Conservation (phyloP, 2,329 filamentous ascomycete species). For the Trichoderma lentiforme region DNA sequence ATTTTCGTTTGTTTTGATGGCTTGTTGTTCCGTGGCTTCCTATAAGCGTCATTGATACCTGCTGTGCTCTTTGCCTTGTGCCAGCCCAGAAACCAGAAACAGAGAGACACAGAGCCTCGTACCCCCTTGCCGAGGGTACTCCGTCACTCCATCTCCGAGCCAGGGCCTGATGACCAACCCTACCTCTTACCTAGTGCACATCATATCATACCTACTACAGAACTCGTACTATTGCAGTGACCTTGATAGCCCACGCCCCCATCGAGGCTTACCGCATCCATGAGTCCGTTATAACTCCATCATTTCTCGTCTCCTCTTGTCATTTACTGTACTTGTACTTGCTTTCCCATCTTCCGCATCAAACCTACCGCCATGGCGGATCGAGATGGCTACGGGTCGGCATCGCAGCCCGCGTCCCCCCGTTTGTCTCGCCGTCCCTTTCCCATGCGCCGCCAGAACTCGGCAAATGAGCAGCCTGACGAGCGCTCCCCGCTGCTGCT, state of each 20-base stretch:
- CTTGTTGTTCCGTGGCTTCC: neutral
- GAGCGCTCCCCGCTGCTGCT: slow-evolving; percentile 45
- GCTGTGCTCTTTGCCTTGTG: neutral
- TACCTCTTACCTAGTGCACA: neutral
- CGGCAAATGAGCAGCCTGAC: slow-evolving; percentile 35
- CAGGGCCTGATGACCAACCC: neutral
- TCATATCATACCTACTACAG: neutral
- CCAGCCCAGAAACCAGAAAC: neutral
- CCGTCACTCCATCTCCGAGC: neutral
- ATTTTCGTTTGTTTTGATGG: neutral
- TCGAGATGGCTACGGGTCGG: slow-evolving; percentile 25
- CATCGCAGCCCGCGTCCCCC: slow-evolving; percentile 36
- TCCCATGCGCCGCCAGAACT: slow-evolving; percentile 27
- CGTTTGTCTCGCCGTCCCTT: slow-evolving; percentile 29
- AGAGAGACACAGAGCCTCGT: neutral
- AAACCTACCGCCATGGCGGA: slow-evolving; percentile 30
- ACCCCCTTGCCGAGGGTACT: neutral
- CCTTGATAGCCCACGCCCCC: slow-evolving; percentile 11
- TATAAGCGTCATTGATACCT: neutral
- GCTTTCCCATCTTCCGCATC: neutral
- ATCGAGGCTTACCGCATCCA: slow-evolving; percentile 8
- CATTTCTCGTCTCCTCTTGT: neutral
- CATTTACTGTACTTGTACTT: neutral
- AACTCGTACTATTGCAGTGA: neutral
- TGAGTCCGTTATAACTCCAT: neutral